Evolutionary conservation across 139 green algal species (phyloP).

Genomic region (Coelastrella sp.): DNA sequence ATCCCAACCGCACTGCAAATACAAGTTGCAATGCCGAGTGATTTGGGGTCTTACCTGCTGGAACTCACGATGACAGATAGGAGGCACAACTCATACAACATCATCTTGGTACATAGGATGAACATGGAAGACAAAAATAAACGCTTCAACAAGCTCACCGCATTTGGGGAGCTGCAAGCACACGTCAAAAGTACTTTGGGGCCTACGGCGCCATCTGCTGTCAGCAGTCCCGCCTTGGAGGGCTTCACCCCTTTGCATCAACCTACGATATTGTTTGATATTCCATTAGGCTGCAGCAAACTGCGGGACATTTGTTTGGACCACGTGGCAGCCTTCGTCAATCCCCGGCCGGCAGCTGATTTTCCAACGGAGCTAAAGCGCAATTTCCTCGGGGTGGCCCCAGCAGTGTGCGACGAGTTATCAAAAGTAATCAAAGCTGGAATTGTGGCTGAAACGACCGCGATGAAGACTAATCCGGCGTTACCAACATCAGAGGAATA

Average conservation of each 20-base stretch:
- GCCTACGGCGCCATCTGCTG: background rate
- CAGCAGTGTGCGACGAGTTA: no score
- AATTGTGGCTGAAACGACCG: background rate
- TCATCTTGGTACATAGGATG: background rate
- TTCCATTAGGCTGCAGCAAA: background rate
- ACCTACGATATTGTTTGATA: background rate
- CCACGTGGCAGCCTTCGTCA: background rate
- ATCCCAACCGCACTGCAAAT: background rate
- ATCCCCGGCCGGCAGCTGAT: background rate
- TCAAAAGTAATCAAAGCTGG: background rate
- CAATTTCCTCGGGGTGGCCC: background rate
- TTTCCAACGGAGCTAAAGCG: background rate
- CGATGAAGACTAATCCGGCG: background rate
- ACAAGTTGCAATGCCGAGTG: background rate
- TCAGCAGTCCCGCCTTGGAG: background rate
- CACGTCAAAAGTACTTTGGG: background rate
- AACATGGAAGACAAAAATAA: background rate
- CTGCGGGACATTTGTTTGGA: background rate
- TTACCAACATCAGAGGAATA: background rate
- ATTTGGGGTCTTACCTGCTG: background rate
- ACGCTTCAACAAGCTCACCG: background rate
- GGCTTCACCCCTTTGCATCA: background rate
- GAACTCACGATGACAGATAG: background rate
- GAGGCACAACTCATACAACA: background rate
- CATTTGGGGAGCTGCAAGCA: background rate